A percentile compares a stretch with the other conserved stretches of the same genome.
These are phyloP conservation scores for Spinellus fusiger DNA, from an alignment of 192 early-diverging fungal species.

Conservation along the genomic window DNA sequence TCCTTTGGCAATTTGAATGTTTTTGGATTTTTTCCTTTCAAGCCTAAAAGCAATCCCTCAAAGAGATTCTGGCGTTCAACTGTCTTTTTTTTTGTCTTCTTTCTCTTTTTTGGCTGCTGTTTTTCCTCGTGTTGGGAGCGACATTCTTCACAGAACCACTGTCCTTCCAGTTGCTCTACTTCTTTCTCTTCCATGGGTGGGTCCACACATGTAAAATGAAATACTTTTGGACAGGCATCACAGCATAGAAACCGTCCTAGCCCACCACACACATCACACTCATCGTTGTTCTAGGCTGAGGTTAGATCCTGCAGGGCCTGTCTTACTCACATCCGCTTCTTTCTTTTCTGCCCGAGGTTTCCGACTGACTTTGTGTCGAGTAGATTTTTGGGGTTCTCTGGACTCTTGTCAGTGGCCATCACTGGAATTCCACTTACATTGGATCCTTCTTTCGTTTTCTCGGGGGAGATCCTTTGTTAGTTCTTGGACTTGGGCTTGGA, in stretches of 20 bases:
- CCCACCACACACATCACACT: constrained; percentile 33
- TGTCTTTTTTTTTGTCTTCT: background rate
- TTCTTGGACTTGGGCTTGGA: too few relatives aligned
- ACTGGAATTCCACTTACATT: too few relatives aligned
- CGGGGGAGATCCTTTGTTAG: too few relatives aligned
- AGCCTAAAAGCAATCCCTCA: constrained; percentile 33
- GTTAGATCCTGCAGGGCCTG: too few relatives aligned
- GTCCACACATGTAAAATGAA: constrained; percentile 38
- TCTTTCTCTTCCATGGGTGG: constrained; percentile 36
- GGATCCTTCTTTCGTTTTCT: too few relatives aligned
- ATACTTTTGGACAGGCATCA: constrained; percentile 37
- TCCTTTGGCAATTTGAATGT: constrained; percentile 32
- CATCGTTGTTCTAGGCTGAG: constrained; percentile 39
- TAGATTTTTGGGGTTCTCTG: too few relatives aligned
- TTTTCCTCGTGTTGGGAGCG: too few relatives aligned
- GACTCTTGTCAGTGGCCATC: too few relatives aligned
- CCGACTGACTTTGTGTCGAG: too few relatives aligned
- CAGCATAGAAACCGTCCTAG: constrained; percentile 35
- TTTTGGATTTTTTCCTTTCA: constrained; percentile 36
- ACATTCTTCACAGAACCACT: constrained; percentile 39
- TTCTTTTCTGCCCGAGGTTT: too few relatives aligned
- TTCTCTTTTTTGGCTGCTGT: too few relatives aligned
- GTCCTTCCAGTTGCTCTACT: constrained; percentile 25
- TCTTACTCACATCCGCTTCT: too few relatives aligned
- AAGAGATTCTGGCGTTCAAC: constrained; percentile 12